These are phyloP conservation scores for Eragrostis tef DNA, from an alignment of 202 grass and related monocot species.

Conservation along the genomic window DNA sequence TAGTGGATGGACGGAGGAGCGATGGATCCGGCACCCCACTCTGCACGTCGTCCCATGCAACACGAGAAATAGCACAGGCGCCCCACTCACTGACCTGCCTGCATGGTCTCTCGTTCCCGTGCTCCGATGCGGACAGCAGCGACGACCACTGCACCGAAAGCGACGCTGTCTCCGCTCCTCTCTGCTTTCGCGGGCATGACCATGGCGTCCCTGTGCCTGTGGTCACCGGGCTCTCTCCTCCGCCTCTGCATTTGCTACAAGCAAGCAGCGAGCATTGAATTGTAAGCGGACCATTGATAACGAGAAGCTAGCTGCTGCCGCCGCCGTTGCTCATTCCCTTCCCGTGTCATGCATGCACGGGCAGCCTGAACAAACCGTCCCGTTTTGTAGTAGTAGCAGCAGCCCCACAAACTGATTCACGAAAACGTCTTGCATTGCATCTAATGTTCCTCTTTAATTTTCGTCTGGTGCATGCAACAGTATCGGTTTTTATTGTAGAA, in stretches of 20 bases:
- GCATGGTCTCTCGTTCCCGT: neutral
- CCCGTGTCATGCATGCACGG: neutral
- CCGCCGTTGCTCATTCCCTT: too few species aligned
- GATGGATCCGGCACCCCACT: neutral
- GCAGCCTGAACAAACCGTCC: constrained; percentile 28
- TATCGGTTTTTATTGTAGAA: too few species aligned
- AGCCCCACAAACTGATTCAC: too few species aligned
- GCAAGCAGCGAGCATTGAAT: neutral
- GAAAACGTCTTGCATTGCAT: too few species aligned
- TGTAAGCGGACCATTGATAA: neutral
- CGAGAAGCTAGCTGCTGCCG: too few species aligned
- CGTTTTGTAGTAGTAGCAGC: too few species aligned
- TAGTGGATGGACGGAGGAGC: too few species aligned
- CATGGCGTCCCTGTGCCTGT: neutral
- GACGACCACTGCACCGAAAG: neutral
- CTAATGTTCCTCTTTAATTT: too few species aligned
- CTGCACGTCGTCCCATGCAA: neutral
- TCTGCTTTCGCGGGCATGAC: too few species aligned
- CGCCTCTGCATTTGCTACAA: neutral
- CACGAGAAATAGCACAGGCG: neutral
- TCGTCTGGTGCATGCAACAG: too few species aligned
- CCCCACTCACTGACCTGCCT: neutral
- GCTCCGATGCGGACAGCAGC: constrained; percentile 4
- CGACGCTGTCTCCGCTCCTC: constrained; percentile 1
- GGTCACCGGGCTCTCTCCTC: too few species aligned